Evolutionary conservation across 2,329 filamentous ascomycete species (phyloP).

Genomic region (Colletotrichum spaethianum): DNA sequence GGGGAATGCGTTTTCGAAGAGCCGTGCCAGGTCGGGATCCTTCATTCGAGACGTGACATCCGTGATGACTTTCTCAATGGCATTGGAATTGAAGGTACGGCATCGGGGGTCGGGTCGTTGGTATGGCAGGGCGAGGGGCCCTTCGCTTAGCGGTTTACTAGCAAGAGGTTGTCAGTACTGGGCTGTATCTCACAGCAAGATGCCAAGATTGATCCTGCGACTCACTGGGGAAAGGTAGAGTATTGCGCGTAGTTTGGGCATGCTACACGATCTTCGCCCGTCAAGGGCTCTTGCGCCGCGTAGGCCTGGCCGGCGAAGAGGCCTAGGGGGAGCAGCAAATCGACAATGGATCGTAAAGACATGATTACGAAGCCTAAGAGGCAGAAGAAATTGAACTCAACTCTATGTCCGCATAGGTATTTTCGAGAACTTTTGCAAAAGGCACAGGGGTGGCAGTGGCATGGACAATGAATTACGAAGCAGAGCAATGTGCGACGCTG

Average conservation of each 20-base stretch:
- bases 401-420: slow-evolving; percentile 24
- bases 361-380: slow-evolving; percentile 30
- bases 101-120: slow-evolving; percentile 87
- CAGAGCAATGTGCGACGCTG: slow-evolving; percentile 14
- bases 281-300: slow-evolving; percentile 37
- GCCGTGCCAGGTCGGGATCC: slow-evolving; percentile 87
- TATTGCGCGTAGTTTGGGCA: slow-evolving; percentile 60
- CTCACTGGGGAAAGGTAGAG: slow-evolving; percentile 57
- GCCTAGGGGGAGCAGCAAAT: slow-evolving; percentile 42
- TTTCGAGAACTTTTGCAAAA: not conserved
- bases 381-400: not conserved
- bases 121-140: slow-evolving; percentile 84
- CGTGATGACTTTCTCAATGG: slow-evolving; percentile 89
- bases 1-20: slow-evolving; percentile 97
- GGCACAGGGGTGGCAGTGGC: not conserved
- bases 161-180: slow-evolving; percentile 26
- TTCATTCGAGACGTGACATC: slow-evolving; percentile 85
- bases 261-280: slow-evolving; percentile 45
- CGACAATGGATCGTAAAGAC: slow-evolving; percentile 24
- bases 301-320: slow-evolving; percentile 41
- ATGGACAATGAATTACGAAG: slow-evolving; percentile 7
- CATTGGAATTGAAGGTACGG: slow-evolving; percentile 88
- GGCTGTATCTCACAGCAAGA: not conserved
- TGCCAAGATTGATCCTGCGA: not conserved
- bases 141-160: slow-evolving; percentile 84